Conservation (phyloP, 257 asterid genomes). For the Parsonsia alboflavescens region DNA sequence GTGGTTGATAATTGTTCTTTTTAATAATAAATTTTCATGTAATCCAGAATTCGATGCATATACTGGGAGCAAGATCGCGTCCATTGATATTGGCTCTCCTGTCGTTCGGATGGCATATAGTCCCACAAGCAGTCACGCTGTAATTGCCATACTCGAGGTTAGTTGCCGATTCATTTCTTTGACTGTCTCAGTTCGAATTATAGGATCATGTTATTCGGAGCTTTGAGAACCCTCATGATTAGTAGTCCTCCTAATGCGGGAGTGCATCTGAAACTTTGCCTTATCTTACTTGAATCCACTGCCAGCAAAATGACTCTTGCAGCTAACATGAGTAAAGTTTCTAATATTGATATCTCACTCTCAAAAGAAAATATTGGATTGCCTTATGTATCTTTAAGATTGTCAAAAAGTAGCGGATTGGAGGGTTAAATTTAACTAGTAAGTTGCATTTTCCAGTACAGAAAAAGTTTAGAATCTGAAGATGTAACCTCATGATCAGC, state of each 20-base stretch:
- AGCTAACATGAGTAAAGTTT: background rate
- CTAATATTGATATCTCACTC: background rate
- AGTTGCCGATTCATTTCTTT: constrained; percentile 17
- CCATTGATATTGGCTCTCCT: constrained; percentile 93
- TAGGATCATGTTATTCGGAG: background rate
- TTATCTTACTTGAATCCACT: background rate
- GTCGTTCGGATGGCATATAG: constrained; percentile 96
- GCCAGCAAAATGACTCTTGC: background rate
- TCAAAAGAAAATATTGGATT: background rate
- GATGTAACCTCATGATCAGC: background rate
- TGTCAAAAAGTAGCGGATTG: background rate
- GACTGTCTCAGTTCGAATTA: background rate
- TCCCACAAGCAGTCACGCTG: constrained; percentile 69
- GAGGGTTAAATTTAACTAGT: background rate
- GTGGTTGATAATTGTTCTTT: constrained; percentile 1
- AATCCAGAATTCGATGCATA: constrained; percentile 84
- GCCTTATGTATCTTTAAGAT: background rate
- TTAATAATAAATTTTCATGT: background rate
- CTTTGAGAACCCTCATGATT: background rate
- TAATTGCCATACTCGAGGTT: constrained; percentile 95
- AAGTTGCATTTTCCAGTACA: background rate
- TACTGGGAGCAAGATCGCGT: constrained; percentile 92
- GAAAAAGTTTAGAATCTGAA: background rate
- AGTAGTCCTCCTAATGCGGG: background rate
- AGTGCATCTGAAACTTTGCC: background rate